phyloP scores from a whole-genome alignment of 2,329 filamentous ascomycete species.

The Didymella segeticola region DNA sequence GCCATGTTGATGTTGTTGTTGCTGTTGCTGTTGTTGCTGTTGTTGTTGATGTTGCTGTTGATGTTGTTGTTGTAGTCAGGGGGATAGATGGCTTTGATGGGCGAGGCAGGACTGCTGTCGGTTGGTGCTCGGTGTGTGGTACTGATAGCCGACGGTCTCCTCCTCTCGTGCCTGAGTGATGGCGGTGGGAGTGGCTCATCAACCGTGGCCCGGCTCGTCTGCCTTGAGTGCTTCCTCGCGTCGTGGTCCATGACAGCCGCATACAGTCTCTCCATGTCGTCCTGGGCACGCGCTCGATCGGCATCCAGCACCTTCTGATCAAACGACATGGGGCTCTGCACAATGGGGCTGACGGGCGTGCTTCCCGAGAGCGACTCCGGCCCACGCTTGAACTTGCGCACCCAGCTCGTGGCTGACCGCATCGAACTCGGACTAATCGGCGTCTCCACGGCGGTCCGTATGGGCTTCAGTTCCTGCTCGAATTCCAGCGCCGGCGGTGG shows the following conservation, averaged over 20 bases:
- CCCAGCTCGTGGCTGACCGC: conserved; percentile 41
- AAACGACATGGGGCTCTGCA: conserved; percentile 71
- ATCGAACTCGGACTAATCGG: conserved; percentile 43
- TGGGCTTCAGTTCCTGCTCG: conserved; percentile 58
- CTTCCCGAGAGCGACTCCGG: conserved; percentile 34
- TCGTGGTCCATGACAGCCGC: conserved; percentile 92
- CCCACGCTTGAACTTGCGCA: conserved; percentile 43
- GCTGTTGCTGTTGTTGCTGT: no score
- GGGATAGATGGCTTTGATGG: conserved; percentile 57
- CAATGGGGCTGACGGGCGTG: conserved; percentile 46
- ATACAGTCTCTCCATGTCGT: conserved; percentile 89
- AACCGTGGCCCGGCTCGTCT: conserved; percentile 28
- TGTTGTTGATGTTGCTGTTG: no score
- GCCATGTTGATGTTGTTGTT: conserved; percentile 32
- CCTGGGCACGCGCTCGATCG: conserved; percentile 76
- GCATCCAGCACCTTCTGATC: conserved; percentile 77
- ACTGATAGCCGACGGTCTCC: conserved; percentile 40
- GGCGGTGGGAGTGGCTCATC: conserved; percentile 25
- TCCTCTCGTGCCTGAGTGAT: conserved; percentile 18
- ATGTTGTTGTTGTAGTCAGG: conserved; percentile 45
- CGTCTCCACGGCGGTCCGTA: conserved; percentile 32
- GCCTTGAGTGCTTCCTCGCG: conserved; percentile 54
- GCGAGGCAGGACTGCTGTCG: conserved; percentile 47
- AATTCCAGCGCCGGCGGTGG: conserved; percentile 61
- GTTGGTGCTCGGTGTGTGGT: conserved; percentile 28